phyloP scores from a whole-genome alignment of 257 asterid genomes.

The Primulina tabacum region DNA sequence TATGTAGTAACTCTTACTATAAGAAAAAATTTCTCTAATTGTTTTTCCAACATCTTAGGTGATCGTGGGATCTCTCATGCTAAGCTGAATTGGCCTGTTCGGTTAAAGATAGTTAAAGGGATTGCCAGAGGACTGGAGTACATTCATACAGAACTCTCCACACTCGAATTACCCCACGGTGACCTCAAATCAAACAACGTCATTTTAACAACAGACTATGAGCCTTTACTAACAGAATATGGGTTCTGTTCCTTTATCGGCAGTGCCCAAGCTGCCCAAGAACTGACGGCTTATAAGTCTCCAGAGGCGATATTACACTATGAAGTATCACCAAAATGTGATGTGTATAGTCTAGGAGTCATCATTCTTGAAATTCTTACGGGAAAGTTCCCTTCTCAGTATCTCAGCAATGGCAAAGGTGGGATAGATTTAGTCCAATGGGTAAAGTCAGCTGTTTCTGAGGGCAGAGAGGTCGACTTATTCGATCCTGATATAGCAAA shows the following conservation, averaged over 20 bases:
- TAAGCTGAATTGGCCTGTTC: slow-evolving; percentile 57
- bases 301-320: slow-evolving; percentile 54
- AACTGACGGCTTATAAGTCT: slow-evolving; percentile 55
- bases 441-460: slow-evolving; percentile 49
- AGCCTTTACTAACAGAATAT: slow-evolving; percentile 62
- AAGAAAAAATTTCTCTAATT: background rate
- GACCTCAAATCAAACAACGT: slow-evolving; percentile 80
- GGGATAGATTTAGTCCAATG: slow-evolving; percentile 63
- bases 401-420: slow-evolving; percentile 44
- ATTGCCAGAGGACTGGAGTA: slow-evolving; percentile 57
- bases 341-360: slow-evolving; percentile 64
- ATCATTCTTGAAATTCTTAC: slow-evolving; percentile 74
- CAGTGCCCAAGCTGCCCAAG: slow-evolving; percentile 40
- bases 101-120: slow-evolving; percentile 63
- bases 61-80: slow-evolving; percentile 45
- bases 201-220: slow-evolving; percentile 43
- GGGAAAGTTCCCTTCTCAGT: slow-evolving; percentile 58
- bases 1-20: too few relatives aligned
- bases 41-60: slow-evolving; percentile 31
- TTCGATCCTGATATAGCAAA: slow-evolving; percentile 47
- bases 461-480: slow-evolving; percentile 46
- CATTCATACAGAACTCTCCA: slow-evolving; percentile 51
- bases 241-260: slow-evolving; percentile 47
- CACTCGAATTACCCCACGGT: slow-evolving; percentile 65
- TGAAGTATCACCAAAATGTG: slow-evolving; percentile 60